Base-by-base conservation (phyloP, 73 alveolate species). In the Uronychia binucleata region DNA sequence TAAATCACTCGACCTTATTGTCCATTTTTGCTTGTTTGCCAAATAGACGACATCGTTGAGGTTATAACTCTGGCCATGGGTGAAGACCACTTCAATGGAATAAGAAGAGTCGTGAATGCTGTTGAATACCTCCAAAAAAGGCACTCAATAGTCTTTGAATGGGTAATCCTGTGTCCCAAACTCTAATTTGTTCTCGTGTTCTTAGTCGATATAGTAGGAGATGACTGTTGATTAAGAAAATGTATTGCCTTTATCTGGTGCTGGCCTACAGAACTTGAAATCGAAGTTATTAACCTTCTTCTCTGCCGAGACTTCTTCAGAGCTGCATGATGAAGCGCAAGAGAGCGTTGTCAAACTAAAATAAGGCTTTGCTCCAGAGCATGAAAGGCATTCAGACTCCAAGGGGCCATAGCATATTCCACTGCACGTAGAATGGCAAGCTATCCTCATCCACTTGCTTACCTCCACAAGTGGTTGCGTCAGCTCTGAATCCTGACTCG, bases 401-500 rank as follows among this genome's bases (percentile, higher is more conserved):
- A 19, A 5, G 19, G 67, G 67, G n/a, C 67, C 67, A 46, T 19
- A 11, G 19, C 67, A 46, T 46, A n/a, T n/a, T n/a, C 67, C 67
- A 46, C 67, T 46, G 67, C 67, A 46, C n/a, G n/a, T 46, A 46
- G 67, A 46, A 46, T 46, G 67, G 19, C 67, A 46, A 46, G 19
- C 67, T 46, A 46, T 11, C 19, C n/a, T 46, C 5, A 46, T 5
- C 67, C 19, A 5, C 19, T 46, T 46, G n/a, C 67, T 19, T 46
- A 46, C 67, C 67, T 46, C 67, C 67, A 46, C 67, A 46, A 46
- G 67, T 46, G 67, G 67, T 46, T 11, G 67, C 67, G 67, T 46
- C 67, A 46, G 67, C 5, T 46, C 19, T 46, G 19, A 11, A 46
- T 19, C 67, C 5, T 46, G 67, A 46, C n/a, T 19, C 19, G 67